phyloP scores from a whole-genome alignment of 768 basidiomycete species.

The Suillus decipiens region DNA sequence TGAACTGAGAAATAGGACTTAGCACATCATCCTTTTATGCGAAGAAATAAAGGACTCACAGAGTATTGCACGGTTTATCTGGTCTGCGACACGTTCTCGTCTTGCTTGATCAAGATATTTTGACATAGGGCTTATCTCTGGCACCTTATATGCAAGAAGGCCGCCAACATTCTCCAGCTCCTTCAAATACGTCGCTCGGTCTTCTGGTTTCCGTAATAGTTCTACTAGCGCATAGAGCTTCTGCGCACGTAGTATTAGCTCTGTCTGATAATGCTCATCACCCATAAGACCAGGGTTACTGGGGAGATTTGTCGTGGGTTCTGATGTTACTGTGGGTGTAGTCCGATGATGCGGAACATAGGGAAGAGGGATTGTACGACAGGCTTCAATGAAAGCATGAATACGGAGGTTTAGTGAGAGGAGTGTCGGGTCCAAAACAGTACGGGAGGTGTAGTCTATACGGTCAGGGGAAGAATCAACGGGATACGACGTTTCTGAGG shows the following conservation, averaged over 20 bases:
- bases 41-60: conserved; percentile 47
- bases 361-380: conserved; percentile 68
- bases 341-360: conserved; percentile 32
- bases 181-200: conserved; percentile 60
- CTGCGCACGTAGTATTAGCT: conserved; percentile 57
- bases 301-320: conserved; percentile 17
- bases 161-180: conserved; percentile 78
- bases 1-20: conserved; percentile 43
- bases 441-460: conserved; percentile 54
- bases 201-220: conserved; percentile 52
- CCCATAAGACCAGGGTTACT: conserved; percentile 32
- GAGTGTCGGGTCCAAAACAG: conserved; percentile 73
- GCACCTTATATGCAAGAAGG: conserved; percentile 80
- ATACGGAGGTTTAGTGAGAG: conserved; percentile 85
- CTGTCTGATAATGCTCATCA: conserved; percentile 44
- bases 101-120: conserved; percentile 77
- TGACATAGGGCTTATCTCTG: conserved; percentile 73
- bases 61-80: conserved; percentile 85
- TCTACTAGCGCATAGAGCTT: conserved; percentile 68
- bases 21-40: not conserved
- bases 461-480: conserved; percentile 33
- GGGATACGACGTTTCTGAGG: conserved; percentile 16
- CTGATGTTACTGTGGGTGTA: conserved; percentile 13
- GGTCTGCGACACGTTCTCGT: conserved; percentile 81
- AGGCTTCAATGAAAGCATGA: conserved; percentile 83